Evolutionary conservation across 2,329 filamentous ascomycete species (phyloP), one percentile per base, ranked within the genome.

Genomic region (Cephalotrichum gorgonifer): DNA sequence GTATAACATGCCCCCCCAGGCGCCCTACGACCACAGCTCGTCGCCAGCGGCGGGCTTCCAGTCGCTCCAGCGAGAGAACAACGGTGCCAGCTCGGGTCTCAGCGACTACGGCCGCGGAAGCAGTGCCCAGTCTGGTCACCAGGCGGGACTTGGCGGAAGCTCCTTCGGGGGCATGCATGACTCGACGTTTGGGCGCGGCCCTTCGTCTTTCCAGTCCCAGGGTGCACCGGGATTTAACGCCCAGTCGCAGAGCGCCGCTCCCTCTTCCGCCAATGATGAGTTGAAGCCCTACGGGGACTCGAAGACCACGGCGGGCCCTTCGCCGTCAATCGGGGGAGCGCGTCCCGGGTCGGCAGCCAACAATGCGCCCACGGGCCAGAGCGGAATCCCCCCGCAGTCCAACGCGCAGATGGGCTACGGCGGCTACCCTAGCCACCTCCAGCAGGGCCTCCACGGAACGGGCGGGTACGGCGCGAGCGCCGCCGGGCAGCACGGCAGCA

Each of bases 271-370:
- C 9, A 60, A 60, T 20, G 78, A 81, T 52, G 78, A 81, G 27
- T 58, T 81, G 62, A 81, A 81, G 70, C 74, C 75, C 0, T 81
- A 77, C 51, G 74, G 74, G 45, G 78, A 81, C 20, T 60, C 68
- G 56, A 81, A 81, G 70, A 58, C 68, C 17, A 66, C 66, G 9
- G 67, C 72, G 35, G 77, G 77, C 2, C 76, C 77, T 11, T 80
- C 75, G 52, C 76, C 78, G 41, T 76, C 76, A 3, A 67, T 81
- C 14, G 71, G 69, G 26, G 72, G 73, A 42, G 73, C 74, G 23
- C 75, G 78, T 15, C 78, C 78, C 6, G 76, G 76, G 43, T 81
- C 78, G 28, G 77, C 77, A 12, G 69, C 75, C 6, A 79, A 78
- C 62, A 73, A 69, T 48, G 69, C 67, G 2, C 67, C 75, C 4